These are phyloP conservation scores for Hyaloscypha finlandica DNA, from an alignment of 495 filamentous ascomycete species.

Conservation along the genomic window DNA sequence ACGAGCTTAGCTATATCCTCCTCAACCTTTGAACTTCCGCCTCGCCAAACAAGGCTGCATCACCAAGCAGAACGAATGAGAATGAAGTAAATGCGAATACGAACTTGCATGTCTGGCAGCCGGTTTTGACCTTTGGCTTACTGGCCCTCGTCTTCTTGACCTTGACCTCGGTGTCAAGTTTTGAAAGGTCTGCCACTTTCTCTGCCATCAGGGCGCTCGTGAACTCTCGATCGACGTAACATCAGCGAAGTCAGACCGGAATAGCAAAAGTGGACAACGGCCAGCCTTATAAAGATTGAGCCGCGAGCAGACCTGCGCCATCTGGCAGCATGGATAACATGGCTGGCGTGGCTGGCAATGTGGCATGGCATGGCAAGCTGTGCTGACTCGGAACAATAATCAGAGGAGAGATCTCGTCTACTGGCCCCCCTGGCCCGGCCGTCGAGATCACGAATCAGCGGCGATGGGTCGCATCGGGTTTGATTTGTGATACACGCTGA, in stretches of 20 bases:
- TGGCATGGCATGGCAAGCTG: neutral
- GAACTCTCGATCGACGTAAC: neutral
- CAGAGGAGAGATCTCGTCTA: neutral
- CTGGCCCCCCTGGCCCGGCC: neutral
- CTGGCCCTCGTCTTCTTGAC: conserved; percentile 31
- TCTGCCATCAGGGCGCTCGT: conserved; percentile 5
- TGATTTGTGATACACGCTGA: neutral
- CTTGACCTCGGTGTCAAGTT: conserved; percentile 18
- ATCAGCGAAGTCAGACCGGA: neutral
- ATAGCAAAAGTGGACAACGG: conserved; percentile 2
- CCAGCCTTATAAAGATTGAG: conserved; percentile 8
- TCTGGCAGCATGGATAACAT: conserved; percentile 3
- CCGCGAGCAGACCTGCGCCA: neutral
- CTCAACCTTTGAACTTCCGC: neutral
- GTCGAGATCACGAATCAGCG: conserved; percentile 10
- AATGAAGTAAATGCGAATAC: conserved; percentile 14
- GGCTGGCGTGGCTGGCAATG: neutral
- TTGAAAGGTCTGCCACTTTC: neutral
- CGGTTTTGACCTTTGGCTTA: conserved; percentile 31
- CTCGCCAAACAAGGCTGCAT: conserved; percentile 4
- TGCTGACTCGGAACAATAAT: neutral
- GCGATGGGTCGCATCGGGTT: neutral
- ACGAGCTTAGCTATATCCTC: conserved; percentile 25
- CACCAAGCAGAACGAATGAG: neutral
- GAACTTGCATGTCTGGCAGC: conserved; percentile 35